Percentiles rank a stretch among this genome's conserved stretches.
Conservation (phyloP, 371 early-diverging fungal genomes). For the Fennellomyces sp. region DNA sequence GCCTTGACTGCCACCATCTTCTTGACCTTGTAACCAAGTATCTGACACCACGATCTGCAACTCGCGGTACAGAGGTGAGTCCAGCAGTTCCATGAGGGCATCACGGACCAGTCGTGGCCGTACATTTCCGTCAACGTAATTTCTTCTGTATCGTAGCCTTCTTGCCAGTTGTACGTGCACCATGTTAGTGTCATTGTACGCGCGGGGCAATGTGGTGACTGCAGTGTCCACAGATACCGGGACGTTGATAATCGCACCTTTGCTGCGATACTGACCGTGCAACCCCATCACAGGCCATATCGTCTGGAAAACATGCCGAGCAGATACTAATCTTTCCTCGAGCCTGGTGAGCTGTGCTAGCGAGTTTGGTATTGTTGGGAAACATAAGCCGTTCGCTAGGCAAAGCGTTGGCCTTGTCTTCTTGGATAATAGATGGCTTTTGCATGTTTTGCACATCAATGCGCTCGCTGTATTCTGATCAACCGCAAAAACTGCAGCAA, state of each 20-base stretch:
- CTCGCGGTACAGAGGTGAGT: neutral
- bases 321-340: slow-evolving; percentile 7
- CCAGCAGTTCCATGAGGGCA: neutral
- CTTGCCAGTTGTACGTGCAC: slow-evolving; percentile 3
- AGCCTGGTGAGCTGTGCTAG: neutral
- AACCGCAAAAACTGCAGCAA: neutral
- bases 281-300: slow-evolving; percentile 4
- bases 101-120: neutral
- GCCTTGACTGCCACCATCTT: too few species aligned
- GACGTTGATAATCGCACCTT: slow-evolving; percentile 2
- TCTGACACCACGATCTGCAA: slow-evolving; percentile 3
- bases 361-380: neutral
- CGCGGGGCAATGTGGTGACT: neutral
- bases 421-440: neutral
- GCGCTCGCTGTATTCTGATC: neutral
- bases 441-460: neutral
- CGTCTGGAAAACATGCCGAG: slow-evolving; percentile 6
- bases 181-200: neutral
- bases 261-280: neutral
- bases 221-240: slow-evolving; percentile 7
- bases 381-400: neutral
- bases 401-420: neutral
- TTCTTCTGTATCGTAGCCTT: neutral
- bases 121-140: slow-evolving; percentile 6
- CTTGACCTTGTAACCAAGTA: slow-evolving; percentile 4